A percentile compares a stretch with the other conserved stretches of the same genome.
These are phyloP conservation scores for Pestalotiopsis sp. DNA, from an alignment of 2,329 filamentous ascomycete genomes.

Conservation along the genomic window DNA sequence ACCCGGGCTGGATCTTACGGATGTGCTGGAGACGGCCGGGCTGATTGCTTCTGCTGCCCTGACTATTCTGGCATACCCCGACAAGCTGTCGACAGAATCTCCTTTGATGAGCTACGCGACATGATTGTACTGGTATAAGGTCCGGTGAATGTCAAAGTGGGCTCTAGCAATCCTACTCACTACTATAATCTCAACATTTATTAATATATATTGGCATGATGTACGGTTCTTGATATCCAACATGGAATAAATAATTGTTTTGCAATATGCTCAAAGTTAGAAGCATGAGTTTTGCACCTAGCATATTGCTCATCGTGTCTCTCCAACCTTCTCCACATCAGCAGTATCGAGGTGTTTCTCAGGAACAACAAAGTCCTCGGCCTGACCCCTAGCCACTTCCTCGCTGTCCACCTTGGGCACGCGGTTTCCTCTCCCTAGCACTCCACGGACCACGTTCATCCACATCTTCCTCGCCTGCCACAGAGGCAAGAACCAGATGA, in stretches of 20 bases:
- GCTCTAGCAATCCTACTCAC: neutral
- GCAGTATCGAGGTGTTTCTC: neutral
- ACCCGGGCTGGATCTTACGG: slow-evolving; percentile 7
- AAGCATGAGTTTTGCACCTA: no score
- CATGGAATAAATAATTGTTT: no score
- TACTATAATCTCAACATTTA: no score
- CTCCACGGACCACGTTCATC: neutral
- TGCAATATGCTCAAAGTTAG: no score
- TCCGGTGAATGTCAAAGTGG: neutral
- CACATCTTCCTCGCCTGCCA: slow-evolving; percentile 15
- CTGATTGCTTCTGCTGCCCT: slow-evolving; percentile 8
- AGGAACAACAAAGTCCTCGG: neutral
- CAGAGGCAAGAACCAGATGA: slow-evolving; percentile 14
- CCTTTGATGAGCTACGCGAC: slow-evolving; percentile 7
- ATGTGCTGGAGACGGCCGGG: slow-evolving; percentile 9
- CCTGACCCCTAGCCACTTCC: neutral
- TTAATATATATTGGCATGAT: no score
- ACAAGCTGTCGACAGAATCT: slow-evolving; percentile 7
- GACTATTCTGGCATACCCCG: slow-evolving; percentile 6
- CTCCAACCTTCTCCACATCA: neutral
- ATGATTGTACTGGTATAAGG: neutral
- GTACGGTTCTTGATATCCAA: no score
- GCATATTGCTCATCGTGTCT: neutral
- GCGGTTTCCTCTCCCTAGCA: neutral
- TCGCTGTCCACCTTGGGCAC: neutral